Evolutionary conservation across 2,329 filamentous ascomycete species (phyloP).

Genomic region (Xylariaceae sp.): DNA sequence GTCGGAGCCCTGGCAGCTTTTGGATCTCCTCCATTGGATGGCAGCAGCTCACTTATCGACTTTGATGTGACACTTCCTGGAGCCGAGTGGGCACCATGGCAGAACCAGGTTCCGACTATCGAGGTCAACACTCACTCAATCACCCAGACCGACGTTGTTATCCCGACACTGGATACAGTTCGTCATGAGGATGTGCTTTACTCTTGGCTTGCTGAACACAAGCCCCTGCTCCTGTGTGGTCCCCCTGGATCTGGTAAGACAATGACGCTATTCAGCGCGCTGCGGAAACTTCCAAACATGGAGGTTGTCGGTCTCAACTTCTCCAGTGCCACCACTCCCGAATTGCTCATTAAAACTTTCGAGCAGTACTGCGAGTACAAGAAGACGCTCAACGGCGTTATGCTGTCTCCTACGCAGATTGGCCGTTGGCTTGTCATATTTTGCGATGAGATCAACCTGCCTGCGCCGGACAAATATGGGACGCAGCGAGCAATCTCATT

Average conservation of each 20-base stretch:
- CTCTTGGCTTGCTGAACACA: conserved; percentile 98
- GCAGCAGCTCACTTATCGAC: conserved; percentile 84
- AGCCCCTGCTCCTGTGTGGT: conserved; percentile 91
- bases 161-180: conserved; percentile 94
- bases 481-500: conserved; percentile 98
- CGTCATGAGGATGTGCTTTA: conserved; percentile 99
- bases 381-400: conserved; percentile 94
- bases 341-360: conserved; percentile 97
- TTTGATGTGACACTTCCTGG: conserved; percentile 86
- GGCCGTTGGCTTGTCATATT: conserved; percentile 98
- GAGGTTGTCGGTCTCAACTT: conserved; percentile 99
- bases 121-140: conserved; percentile 99
- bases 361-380: conserved; percentile 99
- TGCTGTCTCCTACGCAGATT: conserved; percentile 93
- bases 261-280: conserved; percentile 97
- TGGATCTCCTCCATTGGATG: conserved; percentile 75
- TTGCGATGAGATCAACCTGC: conserved; percentile 99
- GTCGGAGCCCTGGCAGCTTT: conserved; percentile 79
- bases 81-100: conserved; percentile 89
- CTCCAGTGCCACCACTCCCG: conserved; percentile 95
- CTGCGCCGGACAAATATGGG: conserved; percentile 93
- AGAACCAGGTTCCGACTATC: conserved; percentile 86
- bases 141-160: conserved; percentile 96
- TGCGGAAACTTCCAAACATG: conserved; percentile 97
- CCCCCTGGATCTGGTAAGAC: conserved; percentile 99